Conservation (phyloP, 2,329 filamentous ascomycete species). For the Dactylellina sp. region DNA sequence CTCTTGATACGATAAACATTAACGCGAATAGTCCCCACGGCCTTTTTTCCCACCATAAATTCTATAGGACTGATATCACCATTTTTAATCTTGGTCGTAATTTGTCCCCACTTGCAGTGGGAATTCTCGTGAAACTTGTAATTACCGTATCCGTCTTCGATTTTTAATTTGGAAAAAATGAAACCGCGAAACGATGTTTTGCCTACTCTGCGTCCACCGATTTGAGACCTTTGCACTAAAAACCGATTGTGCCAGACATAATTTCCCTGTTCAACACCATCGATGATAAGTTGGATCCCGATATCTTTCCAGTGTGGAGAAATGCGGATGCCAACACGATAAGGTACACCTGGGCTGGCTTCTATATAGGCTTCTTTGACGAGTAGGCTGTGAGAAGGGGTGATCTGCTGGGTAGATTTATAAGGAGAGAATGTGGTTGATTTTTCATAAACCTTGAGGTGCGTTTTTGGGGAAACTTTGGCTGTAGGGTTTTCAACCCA, state of each 20-base stretch:
- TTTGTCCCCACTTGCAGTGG: conserved; percentile 21
- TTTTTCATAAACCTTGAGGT: conserved; percentile 5
- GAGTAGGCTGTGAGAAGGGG: background rate
- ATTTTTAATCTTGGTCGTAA: background rate
- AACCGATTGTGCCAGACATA: conserved; percentile 22
- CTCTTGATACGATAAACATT: conserved; percentile 39
- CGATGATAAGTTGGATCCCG: conserved; percentile 38
- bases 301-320: conserved; percentile 5
- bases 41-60: conserved; percentile 34
- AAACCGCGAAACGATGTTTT: background rate
- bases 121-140: conserved; percentile 28
- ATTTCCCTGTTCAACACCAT: conserved; percentile 35
- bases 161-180: conserved; percentile 12
- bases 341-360: conserved; percentile 7
- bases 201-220: conserved; percentile 3
- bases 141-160: conserved; percentile 24
- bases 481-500: conserved; percentile 26
- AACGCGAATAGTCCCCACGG: conserved; percentile 36
- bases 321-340: conserved; percentile 19
- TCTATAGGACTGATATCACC: conserved; percentile 17
- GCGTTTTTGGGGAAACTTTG: conserved; percentile 6
- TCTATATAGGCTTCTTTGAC: conserved; percentile 36
- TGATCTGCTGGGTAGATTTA: conserved; percentile 10
- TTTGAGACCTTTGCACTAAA: background rate
- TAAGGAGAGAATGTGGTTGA: conserved; percentile 10